Conservation (phyloP, 805 yeast genomes). For the Blastobotrys attinorum region DNA sequence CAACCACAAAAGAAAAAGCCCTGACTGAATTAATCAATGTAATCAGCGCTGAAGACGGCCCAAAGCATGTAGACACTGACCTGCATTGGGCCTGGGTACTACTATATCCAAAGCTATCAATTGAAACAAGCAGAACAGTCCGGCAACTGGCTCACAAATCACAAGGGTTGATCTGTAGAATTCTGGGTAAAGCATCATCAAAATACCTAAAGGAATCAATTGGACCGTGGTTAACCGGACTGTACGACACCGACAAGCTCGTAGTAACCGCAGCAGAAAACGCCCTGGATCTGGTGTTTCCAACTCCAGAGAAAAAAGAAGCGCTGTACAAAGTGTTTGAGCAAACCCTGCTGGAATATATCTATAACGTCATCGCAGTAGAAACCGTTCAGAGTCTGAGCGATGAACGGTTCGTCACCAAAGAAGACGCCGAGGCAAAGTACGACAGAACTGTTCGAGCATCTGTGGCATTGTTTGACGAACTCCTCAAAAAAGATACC, state of each 20-base stretch:
- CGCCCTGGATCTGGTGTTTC: slow-evolving; percentile 48
- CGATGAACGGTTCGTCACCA: slow-evolving; percentile 62
- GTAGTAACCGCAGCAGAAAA: slow-evolving; percentile 46
- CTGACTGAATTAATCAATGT: slow-evolving; percentile 43
- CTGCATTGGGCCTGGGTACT: slow-evolving; percentile 65
- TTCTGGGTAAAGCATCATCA: slow-evolving; percentile 47
- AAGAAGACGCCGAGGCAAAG: slow-evolving; percentile 59
- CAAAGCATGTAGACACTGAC: slow-evolving; percentile 41
- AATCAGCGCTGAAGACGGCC: slow-evolving; percentile 22
- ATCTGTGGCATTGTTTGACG: slow-evolving; percentile 41
- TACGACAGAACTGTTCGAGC: slow-evolving; percentile 50
- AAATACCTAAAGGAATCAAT: slow-evolving; percentile 64
- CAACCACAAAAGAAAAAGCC: slow-evolving; percentile 80
- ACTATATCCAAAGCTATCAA: slow-evolving; percentile 68
- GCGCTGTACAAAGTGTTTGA: slow-evolving; percentile 56
- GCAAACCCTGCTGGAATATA: slow-evolving; percentile 47
- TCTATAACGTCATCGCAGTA: slow-evolving; percentile 41
- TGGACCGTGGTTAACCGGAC: slow-evolving; percentile 67
- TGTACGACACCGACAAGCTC: slow-evolving; percentile 58
- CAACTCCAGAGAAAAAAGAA: slow-evolving; percentile 43
- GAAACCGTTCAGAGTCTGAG: slow-evolving; percentile 61
- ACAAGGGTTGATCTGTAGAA: slow-evolving; percentile 46
- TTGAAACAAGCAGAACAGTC: slow-evolving; percentile 61
- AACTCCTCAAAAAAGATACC: slow-evolving; percentile 18
- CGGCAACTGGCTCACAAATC: slow-evolving; percentile 56